Conservation (phyloP, 345 rosid species). For the Draba incana region DNA sequence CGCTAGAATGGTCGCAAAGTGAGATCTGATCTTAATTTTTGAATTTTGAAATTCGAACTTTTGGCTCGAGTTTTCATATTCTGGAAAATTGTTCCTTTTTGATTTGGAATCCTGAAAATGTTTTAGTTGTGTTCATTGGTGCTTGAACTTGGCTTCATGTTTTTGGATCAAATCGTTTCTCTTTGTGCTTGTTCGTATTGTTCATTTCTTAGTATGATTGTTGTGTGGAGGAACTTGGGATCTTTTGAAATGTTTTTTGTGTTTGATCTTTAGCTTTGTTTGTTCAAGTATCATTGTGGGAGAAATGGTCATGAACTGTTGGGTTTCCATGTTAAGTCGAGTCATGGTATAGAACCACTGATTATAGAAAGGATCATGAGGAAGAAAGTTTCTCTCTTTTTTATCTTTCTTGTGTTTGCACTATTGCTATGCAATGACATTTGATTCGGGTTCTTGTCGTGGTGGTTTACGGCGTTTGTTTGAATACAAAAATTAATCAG, state of each 20-base stretch:
- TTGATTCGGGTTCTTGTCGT: too few species aligned
- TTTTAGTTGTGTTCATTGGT: background rate
- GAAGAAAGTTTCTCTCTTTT: background rate
- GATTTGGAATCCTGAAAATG: background rate
- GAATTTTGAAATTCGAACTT: background rate
- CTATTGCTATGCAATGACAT: too few species aligned
- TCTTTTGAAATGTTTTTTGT: background rate
- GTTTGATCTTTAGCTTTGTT: background rate
- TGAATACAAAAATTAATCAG: too few species aligned
- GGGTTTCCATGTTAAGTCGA: background rate
- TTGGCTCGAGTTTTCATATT: too few species aligned
- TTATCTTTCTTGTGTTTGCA: too few species aligned
- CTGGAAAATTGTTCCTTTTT: background rate
- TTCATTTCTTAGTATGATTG: background rate
- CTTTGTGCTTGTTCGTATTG: background rate
- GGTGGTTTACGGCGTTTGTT: too few species aligned
- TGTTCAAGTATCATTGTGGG: background rate
- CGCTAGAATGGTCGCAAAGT: constrained; percentile 89
- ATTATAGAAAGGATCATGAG: too few species aligned
- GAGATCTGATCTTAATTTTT: constrained; percentile 35
- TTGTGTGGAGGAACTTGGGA: background rate
- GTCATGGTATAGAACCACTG: too few species aligned
- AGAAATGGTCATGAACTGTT: background rate
- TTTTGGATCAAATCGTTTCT: background rate
- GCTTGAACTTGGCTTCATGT: background rate